Conservation (phyloP, 305 asterid species). For the Rubia peregrina region DNA sequence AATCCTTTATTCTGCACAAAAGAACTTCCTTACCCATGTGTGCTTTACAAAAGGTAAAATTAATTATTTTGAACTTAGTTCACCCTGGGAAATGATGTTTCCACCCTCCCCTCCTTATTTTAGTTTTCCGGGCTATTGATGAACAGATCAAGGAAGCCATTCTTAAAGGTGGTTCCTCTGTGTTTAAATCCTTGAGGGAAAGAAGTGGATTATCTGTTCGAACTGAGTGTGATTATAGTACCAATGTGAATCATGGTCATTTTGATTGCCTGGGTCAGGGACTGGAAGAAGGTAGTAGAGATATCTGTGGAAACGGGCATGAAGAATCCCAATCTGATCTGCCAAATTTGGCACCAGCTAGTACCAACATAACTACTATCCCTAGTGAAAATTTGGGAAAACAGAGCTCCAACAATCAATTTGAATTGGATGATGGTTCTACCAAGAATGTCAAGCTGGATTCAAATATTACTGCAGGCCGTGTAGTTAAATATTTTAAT, state of each 20-base stretch:
- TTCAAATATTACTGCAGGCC: slow-evolving; percentile 3
- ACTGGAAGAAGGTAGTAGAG: slow-evolving; percentile 21
- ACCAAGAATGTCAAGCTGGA: slow-evolving; percentile 44
- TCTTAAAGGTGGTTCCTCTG: slow-evolving; percentile 39
- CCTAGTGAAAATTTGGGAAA: slow-evolving; percentile 23
- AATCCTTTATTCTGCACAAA: slow-evolving; percentile 51
- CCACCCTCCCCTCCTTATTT: slow-evolving; percentile 20
- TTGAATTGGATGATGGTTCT: slow-evolving; percentile 13
- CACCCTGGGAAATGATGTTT: slow-evolving; percentile 1
- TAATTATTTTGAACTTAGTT: slow-evolving; percentile 10
- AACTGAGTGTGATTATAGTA: slow-evolving; percentile 24
- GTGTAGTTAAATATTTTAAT: slow-evolving; percentile 9
- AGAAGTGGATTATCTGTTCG: slow-evolving; percentile 43
- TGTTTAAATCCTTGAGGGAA: slow-evolving; percentile 47
- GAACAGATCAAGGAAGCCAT: slow-evolving; percentile 64
- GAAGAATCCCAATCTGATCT: slow-evolving; percentile 19
- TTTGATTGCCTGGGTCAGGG: slow-evolving; percentile 17
- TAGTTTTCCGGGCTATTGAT: slow-evolving; percentile 13
- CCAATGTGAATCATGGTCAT: slow-evolving; percentile 21
- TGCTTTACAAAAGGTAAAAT: slow-evolving; percentile 48
- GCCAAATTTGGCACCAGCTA: slow-evolving; percentile 28
- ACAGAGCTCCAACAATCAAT: slow-evolving; percentile 22
- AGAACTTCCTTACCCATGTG: slow-evolving; percentile 34
- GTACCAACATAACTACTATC: slow-evolving; percentile 29
- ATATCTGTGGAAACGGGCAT: slow-evolving; percentile 18